A percentile compares a stretch with the other conserved stretches of the same genome.
Evolutionary conservation across 768 basidiomycete species (phyloP).

Genomic region (Sporobolomyces pararoseus): DNA sequence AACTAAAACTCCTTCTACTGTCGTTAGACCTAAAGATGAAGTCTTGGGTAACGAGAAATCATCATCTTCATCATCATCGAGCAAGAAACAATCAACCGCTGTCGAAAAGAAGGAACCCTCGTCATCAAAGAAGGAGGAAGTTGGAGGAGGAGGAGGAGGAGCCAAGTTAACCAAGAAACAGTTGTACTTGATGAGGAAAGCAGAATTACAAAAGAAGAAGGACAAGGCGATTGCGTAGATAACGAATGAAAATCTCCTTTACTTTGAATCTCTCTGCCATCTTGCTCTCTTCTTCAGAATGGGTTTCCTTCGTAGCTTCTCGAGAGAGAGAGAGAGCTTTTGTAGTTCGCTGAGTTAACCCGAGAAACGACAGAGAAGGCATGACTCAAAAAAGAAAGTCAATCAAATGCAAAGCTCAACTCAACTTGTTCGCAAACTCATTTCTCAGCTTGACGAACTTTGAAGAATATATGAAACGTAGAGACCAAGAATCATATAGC

Average conservation of each 20-base stretch:
- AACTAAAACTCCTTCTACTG: constrained; percentile 1
- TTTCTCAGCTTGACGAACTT: too few relatives aligned
- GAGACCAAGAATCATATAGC: too few relatives aligned
- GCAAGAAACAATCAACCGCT: not conserved
- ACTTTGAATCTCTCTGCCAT: too few relatives aligned
- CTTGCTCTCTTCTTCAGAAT: too few relatives aligned
- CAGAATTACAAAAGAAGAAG: constrained; percentile 32
- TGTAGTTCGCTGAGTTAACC: too few relatives aligned
- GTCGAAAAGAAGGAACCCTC: not conserved
- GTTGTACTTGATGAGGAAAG: constrained; percentile 30
- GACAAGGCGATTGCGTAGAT: not conserved
- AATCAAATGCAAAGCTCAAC: too few relatives aligned
- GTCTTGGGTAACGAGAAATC: constrained; percentile 5
- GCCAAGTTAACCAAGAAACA: constrained; percentile 31
- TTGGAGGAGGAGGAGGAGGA: not conserved
- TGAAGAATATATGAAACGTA: too few relatives aligned
- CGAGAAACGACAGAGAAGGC: too few relatives aligned
- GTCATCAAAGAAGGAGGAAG: not conserved
- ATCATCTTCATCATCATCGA: not conserved
- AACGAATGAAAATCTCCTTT: not conserved
- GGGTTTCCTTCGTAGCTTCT: too few relatives aligned
- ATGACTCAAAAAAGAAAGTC: too few relatives aligned
- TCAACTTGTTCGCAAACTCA: too few relatives aligned
- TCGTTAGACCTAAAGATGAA: constrained; percentile 17
- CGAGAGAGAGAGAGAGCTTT: too few relatives aligned